phyloP scores from a whole-genome alignment of 148 eudicot species.

The Rhododendron molle region DNA sequence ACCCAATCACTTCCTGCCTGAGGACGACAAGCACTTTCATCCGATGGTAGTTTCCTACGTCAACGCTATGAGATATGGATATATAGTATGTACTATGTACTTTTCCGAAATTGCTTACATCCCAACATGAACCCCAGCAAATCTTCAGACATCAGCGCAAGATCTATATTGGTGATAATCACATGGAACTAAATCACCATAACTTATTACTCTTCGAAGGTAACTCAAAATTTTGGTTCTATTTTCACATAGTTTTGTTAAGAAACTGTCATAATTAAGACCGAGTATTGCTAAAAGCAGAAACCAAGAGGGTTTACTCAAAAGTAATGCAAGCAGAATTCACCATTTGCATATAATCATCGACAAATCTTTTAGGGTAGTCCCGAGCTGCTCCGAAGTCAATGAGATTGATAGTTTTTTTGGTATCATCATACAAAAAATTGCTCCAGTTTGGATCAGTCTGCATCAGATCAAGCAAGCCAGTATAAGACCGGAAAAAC shows the following conservation, averaged over 20 bases:
- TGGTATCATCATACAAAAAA: constrained; percentile 59
- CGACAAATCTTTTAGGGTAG: constrained; percentile 75
- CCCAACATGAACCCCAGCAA: not conserved
- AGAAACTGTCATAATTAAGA: not conserved
- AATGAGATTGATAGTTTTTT: constrained; percentile 68
- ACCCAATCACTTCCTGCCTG: not conserved
- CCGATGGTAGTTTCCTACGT: not conserved
- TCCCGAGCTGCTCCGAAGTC: constrained; percentile 98
- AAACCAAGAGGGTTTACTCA: not conserved
- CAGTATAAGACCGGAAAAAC: not conserved
- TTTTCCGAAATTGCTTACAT: not conserved
- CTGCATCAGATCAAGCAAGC: constrained; percentile 44
- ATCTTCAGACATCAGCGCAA: not conserved
- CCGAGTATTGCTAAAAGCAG: not conserved
- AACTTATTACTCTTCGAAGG: not conserved
- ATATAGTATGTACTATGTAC: not conserved
- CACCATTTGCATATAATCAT: constrained; percentile 90
- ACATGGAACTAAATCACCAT: not conserved
- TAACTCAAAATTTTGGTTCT: not conserved
- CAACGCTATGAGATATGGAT: not conserved
- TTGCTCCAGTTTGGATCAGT: constrained; percentile 99
- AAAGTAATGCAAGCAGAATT: constrained; percentile 14
- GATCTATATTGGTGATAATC: not conserved
- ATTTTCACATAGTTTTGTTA: not conserved
- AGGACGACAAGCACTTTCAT: not conserved